phyloP scores from a whole-genome alignment of 257 asterid species.

The Primulina tabacum region DNA sequence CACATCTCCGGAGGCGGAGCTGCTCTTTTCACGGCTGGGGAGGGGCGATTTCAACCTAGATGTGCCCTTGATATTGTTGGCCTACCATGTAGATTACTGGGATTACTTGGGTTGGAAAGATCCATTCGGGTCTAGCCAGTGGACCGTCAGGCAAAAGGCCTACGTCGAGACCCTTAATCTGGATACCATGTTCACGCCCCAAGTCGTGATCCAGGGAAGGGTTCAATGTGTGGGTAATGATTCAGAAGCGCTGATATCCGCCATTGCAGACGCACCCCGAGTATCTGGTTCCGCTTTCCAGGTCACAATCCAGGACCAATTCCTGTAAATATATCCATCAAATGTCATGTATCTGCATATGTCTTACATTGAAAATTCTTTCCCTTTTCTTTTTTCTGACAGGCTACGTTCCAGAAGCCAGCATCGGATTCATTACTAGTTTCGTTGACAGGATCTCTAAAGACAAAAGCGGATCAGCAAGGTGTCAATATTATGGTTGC shows the following conservation, averaged over 20 bases:
- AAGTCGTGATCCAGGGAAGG: slow-evolving; percentile 68
- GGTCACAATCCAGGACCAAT: slow-evolving; percentile 34
- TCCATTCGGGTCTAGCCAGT: slow-evolving; percentile 69
- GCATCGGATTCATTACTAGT: slow-evolving; percentile 55
- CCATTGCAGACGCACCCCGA: slow-evolving; percentile 55
- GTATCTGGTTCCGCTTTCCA: slow-evolving; percentile 65
- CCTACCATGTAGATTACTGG: slow-evolving; percentile 88
- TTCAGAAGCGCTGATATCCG: slow-evolving; percentile 46
- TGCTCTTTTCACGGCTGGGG: slow-evolving; percentile 73
- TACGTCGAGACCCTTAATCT: slow-evolving; percentile 67
- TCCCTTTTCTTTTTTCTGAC: not conserved
- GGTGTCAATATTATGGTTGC: slow-evolving; percentile 67
- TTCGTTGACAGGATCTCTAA: slow-evolving; percentile 52
- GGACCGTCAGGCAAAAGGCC: slow-evolving; percentile 91
- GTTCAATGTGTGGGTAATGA: slow-evolving; percentile 64
- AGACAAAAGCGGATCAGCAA: slow-evolving; percentile 47
- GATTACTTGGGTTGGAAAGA: slow-evolving; percentile 95
- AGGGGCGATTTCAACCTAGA: slow-evolving; percentile 76
- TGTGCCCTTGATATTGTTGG: slow-evolving; percentile 61
- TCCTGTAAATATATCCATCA: too few species aligned
- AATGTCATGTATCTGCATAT: not conserved
- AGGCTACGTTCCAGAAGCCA: slow-evolving; percentile 69
- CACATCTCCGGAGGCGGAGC: slow-evolving; percentile 85
- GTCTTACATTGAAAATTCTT: not conserved
- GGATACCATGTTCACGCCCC: slow-evolving; percentile 79